Base-by-base conservation (phyloP, 2,329 filamentous ascomycete species). In the Onygena corvina region DNA sequence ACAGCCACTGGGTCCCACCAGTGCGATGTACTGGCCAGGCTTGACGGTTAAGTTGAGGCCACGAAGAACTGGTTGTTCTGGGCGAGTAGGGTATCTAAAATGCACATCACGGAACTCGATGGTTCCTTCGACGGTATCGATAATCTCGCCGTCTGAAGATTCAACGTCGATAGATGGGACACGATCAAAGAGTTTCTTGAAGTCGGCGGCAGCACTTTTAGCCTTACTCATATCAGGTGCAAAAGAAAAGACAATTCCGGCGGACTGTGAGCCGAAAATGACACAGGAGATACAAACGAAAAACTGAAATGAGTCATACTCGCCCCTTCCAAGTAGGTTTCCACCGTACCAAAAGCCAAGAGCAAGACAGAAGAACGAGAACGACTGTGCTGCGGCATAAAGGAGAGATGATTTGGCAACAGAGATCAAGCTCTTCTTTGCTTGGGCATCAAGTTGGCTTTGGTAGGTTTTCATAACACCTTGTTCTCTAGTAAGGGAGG, bases 281-380 rank as follows among this genome's bases (percentile, higher is more conserved):
- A 96, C 78, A 40, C 87, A 76, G 53, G 83, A 80, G 68, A 94
- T 95, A 60, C 86, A 88, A 42, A 94, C 74, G 69, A 95, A 96
- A 75, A 96, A 96, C 57, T 89, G 83, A 65, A 90, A 90, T 59
- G 87, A 75, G 56, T 68, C 65, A 64, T 92, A 90, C 62, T 93
- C 84, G 44, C 68, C 61, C 50, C 76, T 75, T 18, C 76, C 81
- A 48, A 94, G 83, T 27, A 92, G 71, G 0, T 75, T 84, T 23
- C 86, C 86, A 53, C 88, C 88, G 59, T 92, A 94, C 86, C 86
- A 95, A 72, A 95, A 95, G 1, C 84, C 87, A 3, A 95, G 77
- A 0, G 88, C 88, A 52, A 92, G 82, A 56, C 83, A 86, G 42
- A 88, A 73, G 69, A 94, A 93, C 53, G 86, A 79, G 51, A 94